Base-by-base conservation (phyloP, 2,329 filamentous ascomycete species). In the Davidsoniella eucalypti region DNA sequence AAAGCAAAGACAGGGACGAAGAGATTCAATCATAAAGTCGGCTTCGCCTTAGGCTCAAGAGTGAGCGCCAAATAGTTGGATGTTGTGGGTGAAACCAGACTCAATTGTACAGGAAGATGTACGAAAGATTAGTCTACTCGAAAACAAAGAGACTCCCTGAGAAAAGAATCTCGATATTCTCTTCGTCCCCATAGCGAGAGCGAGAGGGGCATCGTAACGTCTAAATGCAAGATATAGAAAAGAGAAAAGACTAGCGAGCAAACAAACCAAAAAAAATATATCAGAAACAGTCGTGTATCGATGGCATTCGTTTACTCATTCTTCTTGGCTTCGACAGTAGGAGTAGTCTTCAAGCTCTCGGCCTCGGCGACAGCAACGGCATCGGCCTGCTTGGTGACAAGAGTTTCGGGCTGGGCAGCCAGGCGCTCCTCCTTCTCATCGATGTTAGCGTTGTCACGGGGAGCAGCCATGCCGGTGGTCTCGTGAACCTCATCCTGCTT, bases 401-500 rank as follows among this genome's bases (percentile, higher is more conserved):
- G 10, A 68, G 60, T 37, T 64, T 69, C 67, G 25, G 72, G 69
- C 6, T 77, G 75, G 2, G 69, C 63, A 23, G 69, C 63, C 50
- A 71, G 65, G 54, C 80, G 75, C 63, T 87, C 84, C 56, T 94
- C 87, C 69, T 90, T 87, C 65, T 96, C 92, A 60, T 96, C 90
- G 58, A 96, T 96, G 62, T 96, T 77, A 55, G 94, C 86, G 26
- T 80, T 78, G 59, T 96, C 92, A 61, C 87, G 84, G 1, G 84
- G 84, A 7, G 82, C 82, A 12, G 81, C 74, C 47, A 84, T 74
- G 10, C 84, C 84, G 39, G 77, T 78, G 59, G 80, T 80, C 63
- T 84, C 79, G 65, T 84, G 86, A 64, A 82, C 77, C 62, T 87
- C 76, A 60, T 85, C 84, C 69, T 98, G 90, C 69, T 92, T 78